Evolutionary conservation across 495 filamentous ascomycete species (phyloP), one percentile per base, ranked within the genome.

Genomic region (Letharia columbiana): DNA sequence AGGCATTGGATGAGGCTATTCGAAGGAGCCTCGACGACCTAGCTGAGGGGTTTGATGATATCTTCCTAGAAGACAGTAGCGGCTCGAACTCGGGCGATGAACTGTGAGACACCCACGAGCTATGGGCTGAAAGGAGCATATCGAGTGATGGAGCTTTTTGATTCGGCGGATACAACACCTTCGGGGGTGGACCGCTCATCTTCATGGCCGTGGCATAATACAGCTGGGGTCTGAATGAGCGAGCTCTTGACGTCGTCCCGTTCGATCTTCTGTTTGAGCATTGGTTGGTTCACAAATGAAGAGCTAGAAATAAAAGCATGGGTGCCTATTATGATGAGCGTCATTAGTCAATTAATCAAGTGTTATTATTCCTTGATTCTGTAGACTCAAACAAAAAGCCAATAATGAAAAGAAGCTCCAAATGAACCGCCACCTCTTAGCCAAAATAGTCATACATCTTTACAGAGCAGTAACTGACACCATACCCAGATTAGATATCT

Each of bases 1-100:
- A 62, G 33, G 64, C 66, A 28, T 42, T 69, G 23, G 60, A 69
- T 12, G 60, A 69, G 39, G 68, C 68, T 39, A 67, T 66, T 33
- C 42, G 33, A 18, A 60, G 65, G 23, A 69, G 68, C 49, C 33
- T 67, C 28, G 64, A 69, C 39, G 68, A 69, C 47, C 20, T 66
- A n/a, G 31, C 40, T 2, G 64, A 41, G 31, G 56, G 15, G 3
- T 42, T 61, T 44, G 58, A 66, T 45, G 57, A 61, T 20, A 57
- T 61, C 6, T 66, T 66, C 20, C 31, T 67, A n/a, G 50, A 58
- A 4, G 66, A 63, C 9, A 63, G 49, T 20, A 56, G 28, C 39
- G 35, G 44, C 11, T 28, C 40, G 20, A 60, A 6, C 17, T 67
- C 61, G 37, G 40, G 23, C 15, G 35, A 50, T 33, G 61, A 64